phyloP scores from a whole-genome alignment of 371 early-diverging fungal genomes.

The Nosema granulosis region DNA sequence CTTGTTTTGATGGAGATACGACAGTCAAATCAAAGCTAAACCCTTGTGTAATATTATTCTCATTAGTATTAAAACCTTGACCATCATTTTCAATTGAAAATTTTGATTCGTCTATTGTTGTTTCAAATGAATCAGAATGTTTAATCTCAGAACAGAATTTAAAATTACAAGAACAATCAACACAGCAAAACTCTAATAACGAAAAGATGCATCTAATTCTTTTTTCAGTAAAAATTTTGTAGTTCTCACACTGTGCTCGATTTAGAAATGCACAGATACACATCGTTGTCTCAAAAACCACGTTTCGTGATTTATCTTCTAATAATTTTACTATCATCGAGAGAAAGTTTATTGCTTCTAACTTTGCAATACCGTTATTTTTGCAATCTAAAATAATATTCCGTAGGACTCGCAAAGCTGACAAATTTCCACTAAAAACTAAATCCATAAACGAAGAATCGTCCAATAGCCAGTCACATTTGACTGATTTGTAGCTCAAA shows the following conservation, averaged over 20 bases:
- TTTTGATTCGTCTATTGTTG: too few relatives aligned
- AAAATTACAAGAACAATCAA: too few relatives aligned
- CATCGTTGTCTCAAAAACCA: slow-evolving; percentile 15
- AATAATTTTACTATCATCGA: slow-evolving; percentile 19
- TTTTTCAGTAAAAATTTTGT: slow-evolving; percentile 24
- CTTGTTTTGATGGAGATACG: too few relatives aligned
- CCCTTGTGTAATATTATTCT: too few relatives aligned
- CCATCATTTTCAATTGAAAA: too few relatives aligned
- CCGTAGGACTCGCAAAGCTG: not conserved
- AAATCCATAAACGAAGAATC: not conserved
- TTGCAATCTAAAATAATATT: slow-evolving; percentile 2
- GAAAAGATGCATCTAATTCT: slow-evolving; percentile 45
- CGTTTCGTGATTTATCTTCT: not conserved
- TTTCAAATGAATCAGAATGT: too few relatives aligned
- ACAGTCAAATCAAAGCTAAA: too few relatives aligned
- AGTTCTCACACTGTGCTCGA: not conserved
- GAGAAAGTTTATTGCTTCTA: slow-evolving; percentile 12
- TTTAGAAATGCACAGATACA: slow-evolving; percentile 10
- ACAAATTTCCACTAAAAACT: not conserved
- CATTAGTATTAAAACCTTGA: too few relatives aligned
- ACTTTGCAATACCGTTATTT: not conserved
- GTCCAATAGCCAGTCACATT: slow-evolving; percentile 25
- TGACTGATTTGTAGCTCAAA: slow-evolving; percentile 33
- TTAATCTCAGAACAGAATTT: too few relatives aligned
- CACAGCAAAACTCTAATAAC: slow-evolving; percentile 52